A percentile compares a stretch with the other conserved stretches of the same genome.
Evolutionary conservation across 2,329 filamentous ascomycete genomes (phyloP).

Genomic region (Colletotrichum navitas): DNA sequence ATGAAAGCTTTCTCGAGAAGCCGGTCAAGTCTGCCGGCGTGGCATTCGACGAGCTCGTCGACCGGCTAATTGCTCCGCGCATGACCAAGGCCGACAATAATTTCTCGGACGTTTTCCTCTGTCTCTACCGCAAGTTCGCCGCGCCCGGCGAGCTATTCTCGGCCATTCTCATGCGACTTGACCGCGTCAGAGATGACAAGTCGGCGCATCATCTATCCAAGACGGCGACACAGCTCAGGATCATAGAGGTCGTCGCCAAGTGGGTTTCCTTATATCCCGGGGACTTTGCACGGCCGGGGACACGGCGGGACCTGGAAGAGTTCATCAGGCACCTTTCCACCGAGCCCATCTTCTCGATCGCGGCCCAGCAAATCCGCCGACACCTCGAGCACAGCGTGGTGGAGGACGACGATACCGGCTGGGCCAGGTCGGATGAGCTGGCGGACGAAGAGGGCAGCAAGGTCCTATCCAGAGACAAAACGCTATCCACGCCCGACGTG

Average conservation of each 20-base stretch:
- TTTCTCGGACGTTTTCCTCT: slow-evolving; percentile 89
- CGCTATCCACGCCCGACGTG: slow-evolving; percentile 50
- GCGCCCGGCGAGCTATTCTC: slow-evolving; percentile 83
- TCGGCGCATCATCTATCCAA: slow-evolving; percentile 78
- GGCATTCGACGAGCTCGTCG: slow-evolving; percentile 80
- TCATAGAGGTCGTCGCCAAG: slow-evolving; percentile 85
- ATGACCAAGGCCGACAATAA: slow-evolving; percentile 90
- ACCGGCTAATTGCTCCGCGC: slow-evolving; percentile 85
- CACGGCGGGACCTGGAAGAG: slow-evolving; percentile 77
- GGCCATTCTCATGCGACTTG: slow-evolving; percentile 82
- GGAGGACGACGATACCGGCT: slow-evolving; percentile 92
- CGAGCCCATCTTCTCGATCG: slow-evolving; percentile 85
- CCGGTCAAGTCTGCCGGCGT: slow-evolving; percentile 66
- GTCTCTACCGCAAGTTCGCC: slow-evolving; percentile 93
- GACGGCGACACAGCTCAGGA: slow-evolving; percentile 84
- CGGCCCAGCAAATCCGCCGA: slow-evolving; percentile 86
- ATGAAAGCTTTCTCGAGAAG: slow-evolving; percentile 70
- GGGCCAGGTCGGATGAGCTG: slow-evolving; percentile 83
- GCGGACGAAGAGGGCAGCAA: slow-evolving; percentile 53
- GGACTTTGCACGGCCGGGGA: slow-evolving; percentile 86
- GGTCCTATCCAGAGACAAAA: slow-evolving; percentile 49
- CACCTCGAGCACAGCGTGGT: slow-evolving; percentile 78
- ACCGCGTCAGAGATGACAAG: slow-evolving; percentile 76
- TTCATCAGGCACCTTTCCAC: slow-evolving; percentile 82
- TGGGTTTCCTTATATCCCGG: slow-evolving; percentile 94